Conservation (phyloP, 768 basidiomycete species). For the Pisolithus orientalis region DNA sequence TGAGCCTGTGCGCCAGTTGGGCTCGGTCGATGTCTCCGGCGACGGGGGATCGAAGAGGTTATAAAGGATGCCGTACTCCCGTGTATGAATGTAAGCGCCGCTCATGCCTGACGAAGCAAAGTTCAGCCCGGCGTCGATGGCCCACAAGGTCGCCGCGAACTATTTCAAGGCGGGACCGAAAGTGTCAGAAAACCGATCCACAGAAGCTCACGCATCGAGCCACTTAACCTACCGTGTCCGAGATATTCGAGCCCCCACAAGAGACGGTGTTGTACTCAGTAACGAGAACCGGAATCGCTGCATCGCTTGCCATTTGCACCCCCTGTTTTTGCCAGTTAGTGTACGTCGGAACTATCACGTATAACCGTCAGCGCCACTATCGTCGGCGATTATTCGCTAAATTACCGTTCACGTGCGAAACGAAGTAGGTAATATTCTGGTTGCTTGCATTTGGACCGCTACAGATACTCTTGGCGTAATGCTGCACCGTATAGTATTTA, state of each 20-base stretch:
- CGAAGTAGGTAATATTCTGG: slow-evolving; percentile 30
- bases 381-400: not conserved
- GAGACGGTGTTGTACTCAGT: slow-evolving; percentile 33
- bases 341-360: slow-evolving; percentile 18
- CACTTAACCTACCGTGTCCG: slow-evolving; percentile 21
- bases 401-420: slow-evolving; percentile 28
- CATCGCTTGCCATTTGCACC: slow-evolving; percentile 17
- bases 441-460: slow-evolving; percentile 25
- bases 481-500: slow-evolving; percentile 31
- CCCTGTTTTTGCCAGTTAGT: slow-evolving; percentile 28
- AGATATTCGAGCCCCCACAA: slow-evolving; percentile 33
- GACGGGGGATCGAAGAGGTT: slow-evolving; percentile 36
- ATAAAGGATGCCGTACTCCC: slow-evolving; percentile 29
- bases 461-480: slow-evolving; percentile 29
- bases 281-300: slow-evolving; percentile 25
- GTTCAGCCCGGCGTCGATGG: slow-evolving; percentile 30
- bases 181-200: not conserved
- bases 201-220: not conserved
- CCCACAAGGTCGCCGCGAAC: slow-evolving; percentile 34
- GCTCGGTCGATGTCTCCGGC: slow-evolving; percentile 16
- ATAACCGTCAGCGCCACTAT: not conserved
- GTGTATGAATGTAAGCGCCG: slow-evolving; percentile 31
- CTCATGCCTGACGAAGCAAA: slow-evolving; percentile 26
- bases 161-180: slow-evolving; percentile 1
- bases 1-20: slow-evolving; percentile 29